Evolutionary conservation across 345 rosid species (phyloP).

Genomic region (Capsella bursapastoris): DNA sequence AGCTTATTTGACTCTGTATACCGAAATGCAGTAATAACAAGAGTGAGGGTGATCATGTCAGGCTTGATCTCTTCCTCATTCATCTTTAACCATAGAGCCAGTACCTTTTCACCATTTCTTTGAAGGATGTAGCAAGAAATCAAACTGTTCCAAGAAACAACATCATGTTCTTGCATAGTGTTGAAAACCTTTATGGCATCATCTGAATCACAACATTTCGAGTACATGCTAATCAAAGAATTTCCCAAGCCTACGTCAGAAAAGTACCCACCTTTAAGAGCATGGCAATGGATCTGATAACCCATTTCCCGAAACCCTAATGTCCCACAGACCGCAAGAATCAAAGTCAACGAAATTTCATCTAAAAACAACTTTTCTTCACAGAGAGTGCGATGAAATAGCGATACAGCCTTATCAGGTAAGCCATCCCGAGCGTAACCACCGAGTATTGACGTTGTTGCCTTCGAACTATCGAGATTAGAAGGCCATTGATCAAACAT

Average conservation of each 20-base stretch:
- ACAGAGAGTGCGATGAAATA: conserved; percentile 48
- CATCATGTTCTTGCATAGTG: conserved; percentile 53
- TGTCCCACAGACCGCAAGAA: conserved; percentile 71
- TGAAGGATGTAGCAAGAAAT: conserved; percentile 70
- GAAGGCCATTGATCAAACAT: conserved; percentile 61
- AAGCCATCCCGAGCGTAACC: conserved; percentile 74
- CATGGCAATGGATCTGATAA: conserved; percentile 66
- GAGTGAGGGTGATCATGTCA: conserved; percentile 57
- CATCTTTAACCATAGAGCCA: conserved; percentile 66
- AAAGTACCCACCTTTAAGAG: conserved; percentile 58
- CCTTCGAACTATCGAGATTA: conserved; percentile 50
- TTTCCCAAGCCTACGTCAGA: conserved; percentile 66
- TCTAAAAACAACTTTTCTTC: conserved; percentile 61
- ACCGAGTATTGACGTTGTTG: conserved; percentile 74
- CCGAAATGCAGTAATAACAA: conserved; percentile 62
- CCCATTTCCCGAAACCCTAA: conserved; percentile 76
- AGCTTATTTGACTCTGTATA: conserved; percentile 58
- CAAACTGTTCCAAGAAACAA: conserved; percentile 83
- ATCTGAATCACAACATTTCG: conserved; percentile 57
- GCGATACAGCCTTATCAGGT: conserved; percentile 69
- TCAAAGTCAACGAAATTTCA: conserved; percentile 61
- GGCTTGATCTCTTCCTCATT: conserved; percentile 50
- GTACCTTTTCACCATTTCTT: conserved; percentile 69
- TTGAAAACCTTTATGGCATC: conserved; percentile 60
- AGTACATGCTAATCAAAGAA: conserved; percentile 74